Evolutionary conservation across 495 filamentous ascomycete species (phyloP).

Genomic region (Copromyces sp.): DNA sequence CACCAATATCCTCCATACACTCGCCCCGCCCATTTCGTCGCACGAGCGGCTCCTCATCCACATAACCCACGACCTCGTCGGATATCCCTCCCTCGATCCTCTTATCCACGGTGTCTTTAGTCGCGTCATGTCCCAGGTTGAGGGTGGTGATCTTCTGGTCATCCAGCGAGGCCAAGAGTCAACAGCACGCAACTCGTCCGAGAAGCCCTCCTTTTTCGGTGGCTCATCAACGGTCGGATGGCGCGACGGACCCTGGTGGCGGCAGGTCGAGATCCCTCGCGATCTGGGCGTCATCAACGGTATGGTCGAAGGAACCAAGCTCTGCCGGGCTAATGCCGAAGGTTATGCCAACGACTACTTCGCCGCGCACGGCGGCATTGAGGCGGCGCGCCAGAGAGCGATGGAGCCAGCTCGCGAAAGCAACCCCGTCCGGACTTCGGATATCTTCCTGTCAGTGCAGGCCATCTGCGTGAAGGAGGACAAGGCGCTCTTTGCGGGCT

Average conservation of each 20-base stretch:
- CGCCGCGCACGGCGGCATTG: conserved; percentile 62
- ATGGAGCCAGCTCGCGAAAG: conserved; percentile 63
- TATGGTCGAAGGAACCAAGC: conserved; percentile 76
- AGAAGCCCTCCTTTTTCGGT: conserved; percentile 43
- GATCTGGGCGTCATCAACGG: conserved; percentile 74
- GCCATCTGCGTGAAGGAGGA: conserved; percentile 57
- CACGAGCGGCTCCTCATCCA: conserved; percentile 98
- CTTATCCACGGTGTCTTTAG: conserved; percentile 90
- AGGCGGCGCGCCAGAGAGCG: conserved; percentile 66
- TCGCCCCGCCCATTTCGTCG: conserved; percentile 93
- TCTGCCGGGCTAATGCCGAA: conserved; percentile 79
- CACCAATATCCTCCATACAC: conserved; percentile 82
- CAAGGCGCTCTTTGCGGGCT: conserved; percentile 54
- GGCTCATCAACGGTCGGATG: conserved; percentile 48
- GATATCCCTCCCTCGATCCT: conserved; percentile 90
- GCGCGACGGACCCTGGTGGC: conserved; percentile 96
- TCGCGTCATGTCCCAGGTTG: conserved; percentile 95
- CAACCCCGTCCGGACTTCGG: conserved; percentile 82
- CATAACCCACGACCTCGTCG: conserved; percentile 88
- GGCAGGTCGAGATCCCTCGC: conserved; percentile 56
- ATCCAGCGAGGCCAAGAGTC: conserved; percentile 87
- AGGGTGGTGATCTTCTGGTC: conserved; percentile 94
- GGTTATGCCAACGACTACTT: conserved; percentile 79
- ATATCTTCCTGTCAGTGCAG: conserved; percentile 92
- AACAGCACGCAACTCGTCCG: conserved; percentile 53